Conservation (phyloP, 2,329 filamentous ascomycete species). For the Hirsutella thompsonii region DNA sequence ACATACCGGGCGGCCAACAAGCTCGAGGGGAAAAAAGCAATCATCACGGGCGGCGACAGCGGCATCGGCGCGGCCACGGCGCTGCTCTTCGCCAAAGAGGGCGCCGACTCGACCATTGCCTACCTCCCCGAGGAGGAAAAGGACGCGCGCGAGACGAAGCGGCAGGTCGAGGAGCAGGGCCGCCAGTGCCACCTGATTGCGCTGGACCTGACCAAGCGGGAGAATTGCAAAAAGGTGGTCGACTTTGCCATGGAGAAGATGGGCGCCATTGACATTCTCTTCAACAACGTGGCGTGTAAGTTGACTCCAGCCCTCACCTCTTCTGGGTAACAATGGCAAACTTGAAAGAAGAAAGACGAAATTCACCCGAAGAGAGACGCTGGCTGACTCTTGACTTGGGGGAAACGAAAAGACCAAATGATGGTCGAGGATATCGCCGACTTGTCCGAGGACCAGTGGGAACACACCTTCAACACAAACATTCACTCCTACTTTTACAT, state of each 20-base stretch:
- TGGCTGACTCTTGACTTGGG: background rate
- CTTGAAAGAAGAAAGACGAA: too few relatives aligned
- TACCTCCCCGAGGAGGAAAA: slow-evolving; percentile 65
- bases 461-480: slow-evolving; percentile 69
- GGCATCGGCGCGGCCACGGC: slow-evolving; percentile 41
- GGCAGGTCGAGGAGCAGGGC: slow-evolving; percentile 53
- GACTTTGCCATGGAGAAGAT: slow-evolving; percentile 40
- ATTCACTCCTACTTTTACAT: slow-evolving; percentile 75
- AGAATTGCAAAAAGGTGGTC: slow-evolving; percentile 33
- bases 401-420: slow-evolving; percentile 30
- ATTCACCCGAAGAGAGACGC: background rate
- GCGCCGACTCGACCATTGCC: slow-evolving; percentile 53
- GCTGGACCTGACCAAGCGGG: slow-evolving; percentile 49
- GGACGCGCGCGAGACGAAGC: slow-evolving; percentile 65
- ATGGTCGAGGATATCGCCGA: slow-evolving; percentile 59
- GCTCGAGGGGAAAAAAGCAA: slow-evolving; percentile 58
- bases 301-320: too few relatives aligned
- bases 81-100: slow-evolving; percentile 70
- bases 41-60: slow-evolving; percentile 62
- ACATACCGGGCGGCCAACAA: slow-evolving; percentile 63
- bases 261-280: slow-evolving; percentile 59
- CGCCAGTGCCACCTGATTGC: slow-evolving; percentile 50
- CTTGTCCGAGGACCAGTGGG: slow-evolving; percentile 65
- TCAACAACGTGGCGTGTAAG: slow-evolving; percentile 65
- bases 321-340: too few relatives aligned